Evolutionary conservation across 805 yeast genomes (phyloP).

Genomic region (Myxozyma vanderwaltii): DNA sequence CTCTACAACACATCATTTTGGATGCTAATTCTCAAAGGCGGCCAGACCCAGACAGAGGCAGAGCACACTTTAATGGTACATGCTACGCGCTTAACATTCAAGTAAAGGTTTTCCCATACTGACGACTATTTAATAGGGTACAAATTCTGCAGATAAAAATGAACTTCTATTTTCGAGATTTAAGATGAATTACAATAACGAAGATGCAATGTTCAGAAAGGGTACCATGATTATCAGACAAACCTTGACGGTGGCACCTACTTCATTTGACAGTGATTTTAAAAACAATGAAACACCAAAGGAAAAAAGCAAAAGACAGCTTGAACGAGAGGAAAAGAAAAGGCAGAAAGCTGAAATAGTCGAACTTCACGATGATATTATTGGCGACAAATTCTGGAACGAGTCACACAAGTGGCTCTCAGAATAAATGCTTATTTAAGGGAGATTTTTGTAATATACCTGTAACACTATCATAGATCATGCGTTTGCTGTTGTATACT

Average conservation of each 20-base stretch:
- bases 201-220: constrained; percentile 82
- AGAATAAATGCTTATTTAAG: neutral
- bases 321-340: constrained; percentile 53
- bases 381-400: constrained; percentile 67
- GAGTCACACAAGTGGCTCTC: constrained; percentile 4
- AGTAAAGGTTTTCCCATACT: neutral
- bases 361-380: constrained; percentile 60
- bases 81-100: too few relatives aligned
- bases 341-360: constrained; percentile 52
- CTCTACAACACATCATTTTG: constrained; percentile 92
- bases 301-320: constrained; percentile 48
- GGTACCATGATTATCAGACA: constrained; percentile 70
- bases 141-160: constrained; percentile 80
- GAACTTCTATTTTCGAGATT: constrained; percentile 79
- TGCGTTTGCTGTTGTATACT: too few relatives aligned
- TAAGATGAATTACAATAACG: constrained; percentile 87
- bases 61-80: constrained; percentile 59
- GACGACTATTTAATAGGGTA: constrained; percentile 50
- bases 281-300: constrained; percentile 3
- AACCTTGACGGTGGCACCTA: neutral
- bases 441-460: neutral
- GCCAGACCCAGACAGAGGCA: constrained; percentile 74
- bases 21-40: constrained; percentile 73
- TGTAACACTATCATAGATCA: too few relatives aligned
- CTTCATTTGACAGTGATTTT: neutral